Percentiles rank a stretch among this genome's conserved stretches.
Conservation (phyloP, 352 stramenopile species). For the Pythium folliculosum region DNA sequence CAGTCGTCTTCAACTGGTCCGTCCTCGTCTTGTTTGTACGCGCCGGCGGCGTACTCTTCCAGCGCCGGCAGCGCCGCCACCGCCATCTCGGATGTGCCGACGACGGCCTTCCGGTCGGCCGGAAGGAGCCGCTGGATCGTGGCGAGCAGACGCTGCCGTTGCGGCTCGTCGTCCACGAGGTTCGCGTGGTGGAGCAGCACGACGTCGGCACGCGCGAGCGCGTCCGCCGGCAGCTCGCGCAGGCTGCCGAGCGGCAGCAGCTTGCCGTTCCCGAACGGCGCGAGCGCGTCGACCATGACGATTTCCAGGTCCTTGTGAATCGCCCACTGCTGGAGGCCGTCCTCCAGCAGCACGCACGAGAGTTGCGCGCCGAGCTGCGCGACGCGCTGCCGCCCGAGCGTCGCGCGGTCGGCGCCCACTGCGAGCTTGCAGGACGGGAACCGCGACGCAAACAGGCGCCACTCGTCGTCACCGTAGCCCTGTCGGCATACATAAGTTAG, state of each 20-base stretch:
- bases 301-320: slow-evolving; percentile 66
- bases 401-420: slow-evolving; percentile 41
- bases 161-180: slow-evolving; percentile 25
- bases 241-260: slow-evolving; percentile 60
- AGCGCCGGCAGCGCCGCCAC: slow-evolving; percentile 31
- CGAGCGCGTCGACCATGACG: slow-evolving; percentile 69
- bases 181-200: slow-evolving; percentile 65
- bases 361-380: slow-evolving; percentile 26
- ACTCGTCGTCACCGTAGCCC: slow-evolving; percentile 74
- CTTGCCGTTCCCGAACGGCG: slow-evolving; percentile 65
- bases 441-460: slow-evolving; percentile 48
- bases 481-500: slow-evolving; percentile 4
- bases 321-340: slow-evolving; percentile 72
- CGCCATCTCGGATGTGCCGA: slow-evolving; percentile 58
- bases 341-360: slow-evolving; percentile 53
- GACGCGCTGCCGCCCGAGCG: slow-evolving; percentile 16
- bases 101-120: slow-evolving; percentile 20
- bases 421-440: slow-evolving; percentile 51
- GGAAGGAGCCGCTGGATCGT: slow-evolving; percentile 22
- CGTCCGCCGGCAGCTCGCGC: slow-evolving; percentile 46
- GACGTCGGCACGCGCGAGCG: slow-evolving; percentile 49
- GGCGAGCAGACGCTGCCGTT: slow-evolving; percentile 23
- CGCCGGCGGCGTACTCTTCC: slow-evolving; percentile 10
- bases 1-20: not conserved
- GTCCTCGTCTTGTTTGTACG: slow-evolving; percentile 1